Base-by-base conservation (phyloP, 2,329 filamentous ascomycete species). In the Neonectria hederae region DNA sequence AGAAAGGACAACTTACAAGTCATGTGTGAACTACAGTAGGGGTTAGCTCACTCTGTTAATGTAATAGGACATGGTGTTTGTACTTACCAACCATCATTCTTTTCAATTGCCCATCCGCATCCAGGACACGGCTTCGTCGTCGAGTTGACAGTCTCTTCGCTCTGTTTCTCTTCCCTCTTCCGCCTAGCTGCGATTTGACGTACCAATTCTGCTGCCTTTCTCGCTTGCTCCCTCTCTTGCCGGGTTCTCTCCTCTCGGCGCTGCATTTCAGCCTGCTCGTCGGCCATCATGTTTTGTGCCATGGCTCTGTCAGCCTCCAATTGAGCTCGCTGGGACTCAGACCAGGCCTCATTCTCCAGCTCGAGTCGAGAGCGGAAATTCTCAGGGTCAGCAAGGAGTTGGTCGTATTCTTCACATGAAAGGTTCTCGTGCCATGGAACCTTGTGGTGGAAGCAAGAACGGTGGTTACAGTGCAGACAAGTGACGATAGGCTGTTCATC, bases 251-350 rank as follows among this genome's bases (percentile, higher is more conserved):
- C 65, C 55, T 73, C 70, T 32, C 70, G 69, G 14, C 69, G 65
- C 10, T 62, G 64, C 24, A 70, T 53, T 24, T 75, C 74, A 2
- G 72, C 70, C 57, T 72, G 70, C 35, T 79, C 76, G 52, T 77
- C 72, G 0, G 75, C 75, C 26, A 76, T 51, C 4, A 80, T 62
- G 2, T 74, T 74, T 52, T 73, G 74, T 1, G 78, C 76, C 58
- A 80, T 75, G 13, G 65, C 71, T n/a, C 74, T 71, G 38, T 84
- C 82, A 2, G 82, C 77, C 11, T 84, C 82, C 8, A 84, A 79
- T 22, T 86, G 82, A 9, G 82, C 83, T 42, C 78, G 78, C n/a
- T 81, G 80, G 19, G 80, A 77, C 35, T 81, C 81, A 45, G 75
- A 72, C 73, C 72, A 76, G 32, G 62, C 73, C 54, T 76, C 74